These are phyloP conservation scores for Astragalus membranaceus DNA, from an alignment of 306 rosid species.

Conservation along the genomic window DNA sequence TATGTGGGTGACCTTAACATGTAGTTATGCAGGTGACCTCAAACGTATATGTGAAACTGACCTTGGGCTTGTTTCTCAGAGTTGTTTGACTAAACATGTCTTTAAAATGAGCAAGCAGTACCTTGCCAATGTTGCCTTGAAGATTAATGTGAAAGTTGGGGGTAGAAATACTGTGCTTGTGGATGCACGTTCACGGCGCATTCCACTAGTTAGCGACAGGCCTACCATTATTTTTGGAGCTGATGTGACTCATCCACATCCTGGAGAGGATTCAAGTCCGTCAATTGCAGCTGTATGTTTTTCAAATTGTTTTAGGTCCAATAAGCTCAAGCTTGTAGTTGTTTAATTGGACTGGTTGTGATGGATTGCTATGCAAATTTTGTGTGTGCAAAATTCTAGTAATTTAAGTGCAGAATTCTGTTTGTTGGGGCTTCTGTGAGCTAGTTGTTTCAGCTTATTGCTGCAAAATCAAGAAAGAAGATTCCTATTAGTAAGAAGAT, in stretches of 20 bases:
- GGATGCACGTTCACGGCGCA: conserved; percentile 83
- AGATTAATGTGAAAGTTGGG: too few relatives aligned
- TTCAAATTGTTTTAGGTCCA: background rate
- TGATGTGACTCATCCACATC: conserved; percentile 98
- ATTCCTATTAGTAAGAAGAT: too few relatives aligned
- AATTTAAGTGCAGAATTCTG: too few relatives aligned
- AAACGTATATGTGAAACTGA: conserved; percentile 96
- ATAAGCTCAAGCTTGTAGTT: background rate
- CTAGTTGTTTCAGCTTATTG: too few relatives aligned
- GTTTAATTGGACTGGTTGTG: too few relatives aligned
- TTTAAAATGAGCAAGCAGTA: conserved; percentile 85
- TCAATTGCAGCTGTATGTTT: conserved; percentile 88
- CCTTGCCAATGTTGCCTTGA: conserved; percentile 86
- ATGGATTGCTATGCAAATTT: too few relatives aligned
- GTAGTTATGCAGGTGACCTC: conserved; percentile 60
- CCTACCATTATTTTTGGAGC: conserved; percentile 98
- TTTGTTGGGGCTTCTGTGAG: too few relatives aligned
- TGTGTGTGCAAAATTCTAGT: too few relatives aligned
- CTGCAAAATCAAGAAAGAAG: too few relatives aligned
- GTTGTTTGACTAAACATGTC: conserved; percentile 85
- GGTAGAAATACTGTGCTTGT: conserved; percentile 92
- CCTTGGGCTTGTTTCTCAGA: conserved; percentile 88
- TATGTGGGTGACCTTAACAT: background rate
- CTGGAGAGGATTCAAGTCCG: conserved; percentile 97
- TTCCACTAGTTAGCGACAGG: conserved; percentile 83